A percentile compares a stretch with the other conserved stretches of the same genome.
phyloP scores from a whole-genome alignment of 2,329 filamentous ascomycete species.

The Aureobasidium sp. region DNA sequence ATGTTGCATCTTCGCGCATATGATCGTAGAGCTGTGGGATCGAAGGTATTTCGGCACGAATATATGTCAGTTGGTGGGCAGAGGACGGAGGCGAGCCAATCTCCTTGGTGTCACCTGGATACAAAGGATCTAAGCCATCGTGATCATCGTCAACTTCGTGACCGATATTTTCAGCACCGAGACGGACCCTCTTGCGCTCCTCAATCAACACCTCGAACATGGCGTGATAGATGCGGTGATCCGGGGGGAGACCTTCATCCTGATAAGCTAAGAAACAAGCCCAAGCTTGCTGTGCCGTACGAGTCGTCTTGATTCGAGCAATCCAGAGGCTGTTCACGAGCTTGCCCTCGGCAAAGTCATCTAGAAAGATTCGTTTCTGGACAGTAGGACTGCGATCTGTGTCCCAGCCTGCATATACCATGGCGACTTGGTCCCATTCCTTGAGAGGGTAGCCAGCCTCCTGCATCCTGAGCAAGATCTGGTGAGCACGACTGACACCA shows the following conservation, averaged over 20 bases:
- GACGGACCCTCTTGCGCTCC: slow-evolving; percentile 18
- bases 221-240: slow-evolving; percentile 41
- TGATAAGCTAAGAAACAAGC: slow-evolving; percentile 53
- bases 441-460: slow-evolving; percentile 49
- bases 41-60: slow-evolving; percentile 52
- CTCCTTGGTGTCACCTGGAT: slow-evolving; percentile 55
- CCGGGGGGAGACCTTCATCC: slow-evolving; percentile 29
- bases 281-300: slow-evolving; percentile 57
- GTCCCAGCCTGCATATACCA: slow-evolving; percentile 54
- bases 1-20: slow-evolving; percentile 43
- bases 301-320: slow-evolving; percentile 49
- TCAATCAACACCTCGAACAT: slow-evolving; percentile 50
- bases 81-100: slow-evolving; percentile 47
- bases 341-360: not conserved
- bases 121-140: slow-evolving; percentile 19
- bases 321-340: slow-evolving; percentile 38
- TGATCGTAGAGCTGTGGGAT: slow-evolving; percentile 49
- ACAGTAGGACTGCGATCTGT: slow-evolving; percentile 55
- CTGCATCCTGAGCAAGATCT: slow-evolving; percentile 47
- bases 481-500: slow-evolving; percentile 48
- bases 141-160: slow-evolving; percentile 1
- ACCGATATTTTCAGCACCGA: not conserved
- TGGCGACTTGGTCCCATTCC: slow-evolving; percentile 45
- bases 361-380: slow-evolving; percentile 43
- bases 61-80: slow-evolving; percentile 56